These are phyloP conservation scores for Tylopilus sp. DNA, from an alignment of 1,284 basidiomycete species.

Conservation along the genomic window DNA sequence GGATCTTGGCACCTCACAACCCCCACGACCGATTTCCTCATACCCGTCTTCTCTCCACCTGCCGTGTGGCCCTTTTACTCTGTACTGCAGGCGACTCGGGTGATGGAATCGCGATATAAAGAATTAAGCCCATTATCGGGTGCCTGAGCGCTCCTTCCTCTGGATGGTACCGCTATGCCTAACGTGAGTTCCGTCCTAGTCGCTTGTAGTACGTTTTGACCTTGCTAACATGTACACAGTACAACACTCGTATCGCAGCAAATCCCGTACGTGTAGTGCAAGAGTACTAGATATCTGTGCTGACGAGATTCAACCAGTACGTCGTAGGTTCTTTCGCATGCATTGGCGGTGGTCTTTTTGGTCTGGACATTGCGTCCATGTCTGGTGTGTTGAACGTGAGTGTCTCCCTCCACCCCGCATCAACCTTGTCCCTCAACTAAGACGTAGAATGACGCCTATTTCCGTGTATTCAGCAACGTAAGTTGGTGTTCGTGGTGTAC, in stretches of 20 bases:
- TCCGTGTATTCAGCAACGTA: slow-evolving; percentile 44
- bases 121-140: background rate
- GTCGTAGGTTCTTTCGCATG: slow-evolving; percentile 75
- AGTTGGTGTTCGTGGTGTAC: slow-evolving; percentile 14
- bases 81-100: background rate
- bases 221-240: slow-evolving; percentile 31
- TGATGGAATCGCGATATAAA: no score
- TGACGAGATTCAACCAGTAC: slow-evolving; percentile 39
- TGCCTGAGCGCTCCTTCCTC: background rate
- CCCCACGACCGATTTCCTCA: slow-evolving; percentile 1
- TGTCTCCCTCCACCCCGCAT: background rate
- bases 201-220: background rate
- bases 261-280: slow-evolving; percentile 42
- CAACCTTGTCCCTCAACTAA: background rate
- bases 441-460: slow-evolving; percentile 46
- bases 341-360: slow-evolving; percentile 75
- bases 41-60: background rate
- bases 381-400: slow-evolving; percentile 68
- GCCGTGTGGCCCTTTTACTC: slow-evolving; percentile 8
- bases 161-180: slow-evolving; percentile 18
- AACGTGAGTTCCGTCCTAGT: slow-evolving; percentile 15
- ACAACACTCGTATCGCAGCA: slow-evolving; percentile 46
- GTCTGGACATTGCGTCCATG: slow-evolving; percentile 79
- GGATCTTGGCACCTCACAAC: slow-evolving; percentile 1
- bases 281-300: background rate